Conservation (phyloP, 257 asterid species). For the Nemophila menziesii region DNA sequence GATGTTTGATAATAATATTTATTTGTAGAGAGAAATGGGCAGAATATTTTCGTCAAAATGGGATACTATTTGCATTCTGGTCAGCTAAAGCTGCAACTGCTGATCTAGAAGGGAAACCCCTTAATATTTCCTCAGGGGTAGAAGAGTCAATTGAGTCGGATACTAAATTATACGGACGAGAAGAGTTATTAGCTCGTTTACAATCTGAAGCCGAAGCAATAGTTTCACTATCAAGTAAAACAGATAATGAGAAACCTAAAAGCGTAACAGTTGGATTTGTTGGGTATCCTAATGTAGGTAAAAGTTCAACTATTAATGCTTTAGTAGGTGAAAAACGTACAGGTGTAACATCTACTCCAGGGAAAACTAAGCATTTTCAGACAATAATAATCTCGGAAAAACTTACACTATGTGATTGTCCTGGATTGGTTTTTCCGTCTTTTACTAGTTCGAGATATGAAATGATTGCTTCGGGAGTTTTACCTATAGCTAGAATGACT, state of each 20-base stretch:
- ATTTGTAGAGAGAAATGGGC: constrained; percentile 77
- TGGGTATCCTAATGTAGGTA: constrained; percentile 98
- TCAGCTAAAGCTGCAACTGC: constrained; percentile 96
- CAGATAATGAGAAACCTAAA: constrained; percentile 12
- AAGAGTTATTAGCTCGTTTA: constrained; percentile 64
- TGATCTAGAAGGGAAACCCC: constrained; percentile 50
- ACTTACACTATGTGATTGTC: constrained; percentile 95
- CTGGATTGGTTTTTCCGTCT: constrained; percentile 94
- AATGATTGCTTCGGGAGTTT: constrained; percentile 95
- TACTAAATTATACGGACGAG: constrained; percentile 63
- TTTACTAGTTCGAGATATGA: constrained; percentile 93
- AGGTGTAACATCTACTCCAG: constrained; percentile 98
- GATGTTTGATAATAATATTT: too few relatives aligned
- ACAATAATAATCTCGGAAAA: constrained; percentile 80
- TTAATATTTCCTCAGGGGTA: constrained; percentile 14
- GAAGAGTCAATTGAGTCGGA: constrained; percentile 36
- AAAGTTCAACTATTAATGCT: constrained; percentile 95
- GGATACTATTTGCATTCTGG: constrained; percentile 89
- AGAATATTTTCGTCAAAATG: constrained; percentile 50
- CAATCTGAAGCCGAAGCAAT: constrained; percentile 86
- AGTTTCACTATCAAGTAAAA: constrained; percentile 25
- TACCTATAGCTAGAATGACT: constrained; percentile 87
- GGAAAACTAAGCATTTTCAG: constrained; percentile 96
- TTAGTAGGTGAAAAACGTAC: constrained; percentile 86
- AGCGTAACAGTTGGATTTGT: constrained; percentile 83